Evolutionary conservation across 768 basidiomycete species (phyloP), one percentile per base, ranked within the genome.

Genomic region (Lyophyllum semitale): DNA sequence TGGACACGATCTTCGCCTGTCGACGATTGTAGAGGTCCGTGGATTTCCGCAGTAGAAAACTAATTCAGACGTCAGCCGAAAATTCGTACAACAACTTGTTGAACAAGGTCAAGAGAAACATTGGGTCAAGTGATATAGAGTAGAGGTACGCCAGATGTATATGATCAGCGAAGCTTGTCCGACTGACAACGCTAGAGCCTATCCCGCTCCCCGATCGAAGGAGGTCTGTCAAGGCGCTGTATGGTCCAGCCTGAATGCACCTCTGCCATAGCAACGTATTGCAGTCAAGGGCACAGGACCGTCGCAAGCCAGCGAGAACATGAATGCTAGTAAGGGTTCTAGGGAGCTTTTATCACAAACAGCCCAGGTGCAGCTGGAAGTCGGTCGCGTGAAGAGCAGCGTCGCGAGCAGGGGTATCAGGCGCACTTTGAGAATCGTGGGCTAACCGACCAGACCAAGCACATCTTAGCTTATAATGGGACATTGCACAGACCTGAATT

Each of bases 11-110:
- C 67, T 99, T 99, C 56, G 93, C 84, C 48, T 83, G 74, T 8
- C 97, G 84, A 27, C 97, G 84, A 62, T 91, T 94, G 73, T 94
- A 96, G 9, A 99, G 69, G 6, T 80, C 71, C 1, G 92, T 85
- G 3, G 82, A 79, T 60, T 83, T 88, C 52, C 85, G 84, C 43
- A 99, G 80, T 49, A 98, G 81, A 65, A 99, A 98, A 67, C 96
- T 98, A 43, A 54, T 60, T 52, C 41, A 60, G 12, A 27, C 11
- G 40, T 60, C 35, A 58, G 48, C 40, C 13, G n/a, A 9, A 48
- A n/a, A 27, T 37, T 27, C 25, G 11, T 8, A 32, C 5, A 13
- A 30, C 2, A 40, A 4, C 17, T 15, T 15, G 20, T n/a, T 8
- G 12, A 6, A 6, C 30, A 6, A 32, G 30, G 6, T 32, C 30